Evolutionary conservation across 2,329 filamentous ascomycete species (phyloP).

Genomic region (Cladosporium sp.): DNA sequence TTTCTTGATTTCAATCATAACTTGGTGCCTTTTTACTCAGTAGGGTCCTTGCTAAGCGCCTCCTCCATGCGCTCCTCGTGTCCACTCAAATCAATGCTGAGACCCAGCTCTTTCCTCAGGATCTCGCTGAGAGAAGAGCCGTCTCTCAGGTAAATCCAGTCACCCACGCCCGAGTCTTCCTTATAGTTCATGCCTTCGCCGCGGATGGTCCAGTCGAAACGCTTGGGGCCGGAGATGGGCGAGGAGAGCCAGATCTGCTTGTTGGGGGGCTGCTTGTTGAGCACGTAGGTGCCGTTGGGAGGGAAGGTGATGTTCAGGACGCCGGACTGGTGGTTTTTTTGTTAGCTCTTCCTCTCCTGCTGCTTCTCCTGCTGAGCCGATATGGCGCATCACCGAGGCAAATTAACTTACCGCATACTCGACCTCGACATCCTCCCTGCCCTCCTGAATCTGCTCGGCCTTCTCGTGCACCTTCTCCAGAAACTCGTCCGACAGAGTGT

Average conservation of each 20-base stretch:
- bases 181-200: constrained; percentile 74
- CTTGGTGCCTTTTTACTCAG: constrained; percentile 18
- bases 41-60: constrained; percentile 22
- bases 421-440: constrained; percentile 71
- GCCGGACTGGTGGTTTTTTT: constrained; percentile 62
- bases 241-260: constrained; percentile 97
- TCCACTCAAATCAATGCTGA: constrained; percentile 49
- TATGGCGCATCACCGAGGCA: not conserved
- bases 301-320: constrained; percentile 74
- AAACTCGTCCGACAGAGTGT: constrained; percentile 72
- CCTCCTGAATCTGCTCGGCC: constrained; percentile 72
- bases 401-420: constrained; percentile 74
- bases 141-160: constrained; percentile 88
- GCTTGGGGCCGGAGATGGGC: constrained; percentile 85
- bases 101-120: constrained; percentile 69
- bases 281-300: constrained; percentile 74
- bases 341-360: constrained; percentile 1
- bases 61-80: constrained; percentile 24
- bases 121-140: constrained; percentile 70
- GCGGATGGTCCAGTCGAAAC: constrained; percentile 81
- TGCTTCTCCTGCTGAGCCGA: not conserved
- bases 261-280: constrained; percentile 98
- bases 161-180: constrained; percentile 66
- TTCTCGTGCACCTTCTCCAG: constrained; percentile 56
- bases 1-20: too few relatives aligned